Base-by-base conservation (phyloP, 768 basidiomycete species). In the Fomitopsis pulvina region DNA sequence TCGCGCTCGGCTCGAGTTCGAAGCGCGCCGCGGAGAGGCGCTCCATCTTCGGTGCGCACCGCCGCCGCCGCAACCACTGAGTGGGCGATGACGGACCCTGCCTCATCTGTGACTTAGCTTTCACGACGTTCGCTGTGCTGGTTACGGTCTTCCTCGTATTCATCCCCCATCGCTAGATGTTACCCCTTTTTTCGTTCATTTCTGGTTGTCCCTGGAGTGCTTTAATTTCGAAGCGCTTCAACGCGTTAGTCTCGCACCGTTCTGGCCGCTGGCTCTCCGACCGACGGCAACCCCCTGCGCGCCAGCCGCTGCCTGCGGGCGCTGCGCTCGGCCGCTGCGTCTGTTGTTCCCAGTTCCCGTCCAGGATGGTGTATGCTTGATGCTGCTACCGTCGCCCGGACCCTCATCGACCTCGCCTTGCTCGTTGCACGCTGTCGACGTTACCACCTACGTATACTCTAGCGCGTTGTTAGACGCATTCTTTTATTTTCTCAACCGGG, bases 31-130 rank as follows among this genome's bases (percentile, higher is more conserved):
- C 44, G 43, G 53, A 52, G 21, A 47, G 37, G 45, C 52, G 52
- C 52, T 45, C 42, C 41, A 48, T 55, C 27, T 37, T 55, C 30
- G 38, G 53, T 21, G 57, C 54, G 47, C 57, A 55, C 52, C 45
- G 37, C 20, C 53, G 57, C 24, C 51, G 51, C 34, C 57, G 47
- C 50, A 41, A 52, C 52, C 48, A 54, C 51, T 54, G 34, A 45
- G 47, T 37, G 21, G 29, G 27, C n/a, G 32, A 29, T 24, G 9
- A 37, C 12, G 20, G 12, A n/a, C 21, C n/a, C 44, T 18, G 2
- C 32, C n/a, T 43, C 41, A 8, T 9, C 39, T 18, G 16, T 25
- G 20, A 7, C 24, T 22, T 25, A 8, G 41, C 22, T 43, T 10
- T 10, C 14, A 5, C 7, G 14, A 5, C 34, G 34, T 18, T 7